Conservation (phyloP, 768 basidiomycete genomes). For the Panellus pusillus region DNA sequence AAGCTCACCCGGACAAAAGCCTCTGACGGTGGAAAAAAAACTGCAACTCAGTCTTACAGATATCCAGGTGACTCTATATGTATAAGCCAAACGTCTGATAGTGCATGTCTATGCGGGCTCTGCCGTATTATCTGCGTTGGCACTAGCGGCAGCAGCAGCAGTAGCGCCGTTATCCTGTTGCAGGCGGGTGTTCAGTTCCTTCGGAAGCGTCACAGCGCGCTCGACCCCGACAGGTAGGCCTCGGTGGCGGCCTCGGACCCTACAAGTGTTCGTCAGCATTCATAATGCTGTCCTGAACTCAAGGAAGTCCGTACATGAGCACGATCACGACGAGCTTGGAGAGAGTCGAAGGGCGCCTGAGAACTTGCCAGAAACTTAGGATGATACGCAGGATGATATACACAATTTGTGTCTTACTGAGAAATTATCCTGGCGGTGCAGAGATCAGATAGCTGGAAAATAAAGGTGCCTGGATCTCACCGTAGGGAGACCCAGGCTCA, state of each 20-base stretch:
- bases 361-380: constrained; percentile 30
- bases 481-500: constrained; percentile 62
- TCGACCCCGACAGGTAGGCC: constrained; percentile 70
- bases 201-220: constrained; percentile 31
- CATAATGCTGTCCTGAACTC: neutral
- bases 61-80: too few species aligned
- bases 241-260: constrained; percentile 71
- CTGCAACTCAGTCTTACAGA: too few species aligned
- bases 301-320: constrained; percentile 52
- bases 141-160: neutral
- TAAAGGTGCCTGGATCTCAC: constrained; percentile 20
- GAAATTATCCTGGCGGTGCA: constrained; percentile 46
- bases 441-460: neutral
- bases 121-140: too few species aligned
- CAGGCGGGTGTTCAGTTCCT: constrained; percentile 15
- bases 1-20: too few species aligned
- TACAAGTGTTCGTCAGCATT: constrained; percentile 15
- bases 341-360: constrained; percentile 60
- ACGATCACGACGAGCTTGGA: constrained; percentile 72
- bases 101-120: too few species aligned
- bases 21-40: too few species aligned
- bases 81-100: too few species aligned
- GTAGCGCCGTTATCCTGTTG: neutral
- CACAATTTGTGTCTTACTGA: constrained; percentile 28
- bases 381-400: too few species aligned